phyloP scores from a whole-genome alignment of 768 basidiomycete species.

The Boletellus emodensis region DNA sequence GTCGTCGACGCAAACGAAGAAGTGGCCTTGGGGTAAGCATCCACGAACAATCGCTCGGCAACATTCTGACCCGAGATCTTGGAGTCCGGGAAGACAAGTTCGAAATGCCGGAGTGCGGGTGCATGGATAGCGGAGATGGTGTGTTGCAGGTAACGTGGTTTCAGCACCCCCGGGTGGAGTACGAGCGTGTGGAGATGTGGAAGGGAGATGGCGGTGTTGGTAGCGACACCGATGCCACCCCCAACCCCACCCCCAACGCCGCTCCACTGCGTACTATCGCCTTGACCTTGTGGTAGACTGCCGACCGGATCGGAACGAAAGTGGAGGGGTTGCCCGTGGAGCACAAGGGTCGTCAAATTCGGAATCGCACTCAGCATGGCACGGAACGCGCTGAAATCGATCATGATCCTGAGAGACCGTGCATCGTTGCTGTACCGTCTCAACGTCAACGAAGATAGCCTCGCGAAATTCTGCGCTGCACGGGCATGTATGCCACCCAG shows the following conservation, averaged over 20 bases:
- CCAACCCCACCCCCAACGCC: background rate
- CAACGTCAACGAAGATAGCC: constrained; percentile 24
- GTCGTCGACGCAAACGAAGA: too few species aligned
- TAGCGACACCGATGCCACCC: background rate
- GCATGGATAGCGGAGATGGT: constrained; percentile 27
- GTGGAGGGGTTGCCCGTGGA: constrained; percentile 28
- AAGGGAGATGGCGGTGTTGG: constrained; percentile 12
- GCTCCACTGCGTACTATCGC: background rate
- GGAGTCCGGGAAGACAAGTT: constrained; percentile 32
- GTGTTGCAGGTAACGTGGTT: constrained; percentile 31
- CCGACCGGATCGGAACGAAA: constrained; percentile 19
- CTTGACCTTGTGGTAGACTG: constrained; percentile 1
- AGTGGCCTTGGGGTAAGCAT: background rate
- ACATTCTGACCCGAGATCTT: constrained; percentile 26
- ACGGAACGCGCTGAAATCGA: constrained; percentile 25
- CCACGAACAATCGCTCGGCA: constrained; percentile 23
- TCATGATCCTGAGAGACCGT: constrained; percentile 27
- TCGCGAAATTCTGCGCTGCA: constrained; percentile 16
- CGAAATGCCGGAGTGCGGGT: constrained; percentile 29
- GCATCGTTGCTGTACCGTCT: constrained; percentile 27
- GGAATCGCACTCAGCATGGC: constrained; percentile 22
- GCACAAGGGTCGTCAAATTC: constrained; percentile 21
- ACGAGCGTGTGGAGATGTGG: constrained; percentile 29
- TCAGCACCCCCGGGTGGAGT: constrained; percentile 28
- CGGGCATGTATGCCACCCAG: constrained; percentile 11